These are phyloP conservation scores for Podaxis sp. DNA, from an alignment of 768 basidiomycete genomes.

Conservation along the genomic window DNA sequence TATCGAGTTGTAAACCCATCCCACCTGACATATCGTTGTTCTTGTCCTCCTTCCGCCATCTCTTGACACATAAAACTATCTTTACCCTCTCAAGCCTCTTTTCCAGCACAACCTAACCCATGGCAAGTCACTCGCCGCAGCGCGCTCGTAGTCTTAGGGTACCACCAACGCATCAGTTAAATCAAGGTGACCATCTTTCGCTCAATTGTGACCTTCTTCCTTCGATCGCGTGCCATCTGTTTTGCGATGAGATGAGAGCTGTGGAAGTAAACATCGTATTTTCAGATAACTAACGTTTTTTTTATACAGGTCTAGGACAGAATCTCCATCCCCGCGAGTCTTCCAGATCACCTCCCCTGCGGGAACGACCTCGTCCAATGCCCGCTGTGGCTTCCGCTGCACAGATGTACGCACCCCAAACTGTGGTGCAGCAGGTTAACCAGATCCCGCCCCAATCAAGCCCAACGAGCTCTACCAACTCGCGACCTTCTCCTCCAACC, in stretches of 20 bases:
- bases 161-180: constrained; percentile 39
- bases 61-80: background rate
- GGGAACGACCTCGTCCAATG: constrained; percentile 57
- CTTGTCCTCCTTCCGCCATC: constrained; percentile 4
- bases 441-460: constrained; percentile 42
- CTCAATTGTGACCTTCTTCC: constrained; percentile 11
- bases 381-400: constrained; percentile 56
- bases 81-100: background rate
- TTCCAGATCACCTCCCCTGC: constrained; percentile 47
- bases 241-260: constrained; percentile 16
- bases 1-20: constrained; percentile 8
- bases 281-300: constrained; percentile 26
- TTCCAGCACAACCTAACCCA: constrained; percentile 23
- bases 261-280: constrained; percentile 10
- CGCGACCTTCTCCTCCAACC: constrained; percentile 38
- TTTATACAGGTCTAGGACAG: constrained; percentile 36
- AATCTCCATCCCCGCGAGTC: constrained; percentile 42
- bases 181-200: constrained; percentile 43
- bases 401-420: constrained; percentile 45
- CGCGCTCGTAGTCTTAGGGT: constrained; percentile 46
- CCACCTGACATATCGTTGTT: background rate
- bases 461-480: constrained; percentile 40
- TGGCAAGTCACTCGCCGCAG: constrained; percentile 62
- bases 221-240: constrained; percentile 19
- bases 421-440: constrained; percentile 38